Base-by-base conservation (phyloP, 164 flowering plant genomes). In the Berberis thunbergii region DNA sequence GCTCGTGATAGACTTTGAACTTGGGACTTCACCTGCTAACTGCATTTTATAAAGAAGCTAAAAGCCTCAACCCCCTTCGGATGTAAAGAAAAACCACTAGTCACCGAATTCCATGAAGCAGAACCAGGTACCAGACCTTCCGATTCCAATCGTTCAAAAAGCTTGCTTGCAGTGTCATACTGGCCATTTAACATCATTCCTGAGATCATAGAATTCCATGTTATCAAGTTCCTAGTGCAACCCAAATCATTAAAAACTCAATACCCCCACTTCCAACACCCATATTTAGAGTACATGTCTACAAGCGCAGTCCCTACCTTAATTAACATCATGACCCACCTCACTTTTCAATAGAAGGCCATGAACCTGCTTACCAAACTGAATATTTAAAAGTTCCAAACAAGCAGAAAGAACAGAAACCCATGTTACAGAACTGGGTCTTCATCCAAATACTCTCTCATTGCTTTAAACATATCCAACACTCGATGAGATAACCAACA, bases 171-270 rank as follows among this genome's bases (percentile, higher is more conserved):
- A 26, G 8, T 69, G 62, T 81, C 91, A 65, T 71, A 71, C 57
- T 78, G 78, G 54, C 73, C 78, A 73, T 77, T 78, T 48, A 75
- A 64, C 78, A 85, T 75, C 83, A 86, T 66, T 38, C 91, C 91
- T 3, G 88, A 72, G 41, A 91, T 84, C 78, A 91, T 76, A 3
- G 85, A 70, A 61, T 88, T 91, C 96, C 96, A 91, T 0, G 95
- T 80, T 40, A 82, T 13, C 66, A 88, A 54, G 57, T 77, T 84
- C 75, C 81, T 85, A 54, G 13, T 50, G 1, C 71, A 65, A 39
- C 61, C 66, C 70, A 86, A 6, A 69, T 77, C 81, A 42, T 45
- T 68, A 69, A 88, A 88, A 40, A 83, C 62, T 41, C 67, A 46
- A 65, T 70, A 75, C 4, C 83, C 91, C 60, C 49, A 65, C 11